phyloP scores from a whole-genome alignment of 2,329 filamentous ascomycete genomes.

The Claviceps humidiphila region DNA sequence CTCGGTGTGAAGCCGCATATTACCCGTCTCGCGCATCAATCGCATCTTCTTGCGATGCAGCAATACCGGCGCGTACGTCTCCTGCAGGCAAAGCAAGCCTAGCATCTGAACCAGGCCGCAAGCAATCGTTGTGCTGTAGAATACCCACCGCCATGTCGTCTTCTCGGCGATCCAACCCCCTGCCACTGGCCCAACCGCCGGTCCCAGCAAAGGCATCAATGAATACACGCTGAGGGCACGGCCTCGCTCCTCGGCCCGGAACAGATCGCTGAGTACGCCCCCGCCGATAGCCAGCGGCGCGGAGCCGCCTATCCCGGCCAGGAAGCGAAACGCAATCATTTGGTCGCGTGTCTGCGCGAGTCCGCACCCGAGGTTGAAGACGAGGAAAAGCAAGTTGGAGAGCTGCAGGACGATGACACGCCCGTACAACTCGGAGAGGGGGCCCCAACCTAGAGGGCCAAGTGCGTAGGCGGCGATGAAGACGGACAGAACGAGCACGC shows the following conservation, averaged over 20 bases:
- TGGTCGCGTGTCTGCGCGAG: constrained; percentile 48
- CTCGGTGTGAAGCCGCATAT: too few species aligned
- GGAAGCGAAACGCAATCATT: constrained; percentile 47
- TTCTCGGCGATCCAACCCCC: constrained; percentile 29
- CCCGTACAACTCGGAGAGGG: constrained; percentile 47
- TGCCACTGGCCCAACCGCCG: constrained; percentile 34
- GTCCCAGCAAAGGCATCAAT: constrained; percentile 41
- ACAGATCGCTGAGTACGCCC: constrained; percentile 53
- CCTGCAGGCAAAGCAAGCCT: constrained; percentile 46
- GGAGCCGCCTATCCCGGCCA: constrained; percentile 44
- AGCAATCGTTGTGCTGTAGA: constrained; percentile 51
- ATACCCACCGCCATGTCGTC: constrained; percentile 60
- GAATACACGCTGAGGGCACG: constrained; percentile 51
- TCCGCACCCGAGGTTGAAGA: constrained; percentile 49
- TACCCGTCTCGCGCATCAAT: neutral
- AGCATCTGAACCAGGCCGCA: constrained; percentile 47
- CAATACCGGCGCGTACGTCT: constrained; percentile 31
- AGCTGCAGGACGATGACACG: constrained; percentile 30
- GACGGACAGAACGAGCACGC: constrained; percentile 29
- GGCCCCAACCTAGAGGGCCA: constrained; percentile 49
- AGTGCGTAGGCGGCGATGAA: constrained; percentile 35
- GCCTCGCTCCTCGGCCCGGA: constrained; percentile 41
- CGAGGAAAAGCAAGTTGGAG: constrained; percentile 43
- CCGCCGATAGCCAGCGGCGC: constrained; percentile 53
- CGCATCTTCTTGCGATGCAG: constrained; percentile 7